Percentiles rank a stretch among this genome's conserved stretches.
Conservation (phyloP, 1,284 basidiomycete genomes). For the Phellinidium pouzarii region DNA sequence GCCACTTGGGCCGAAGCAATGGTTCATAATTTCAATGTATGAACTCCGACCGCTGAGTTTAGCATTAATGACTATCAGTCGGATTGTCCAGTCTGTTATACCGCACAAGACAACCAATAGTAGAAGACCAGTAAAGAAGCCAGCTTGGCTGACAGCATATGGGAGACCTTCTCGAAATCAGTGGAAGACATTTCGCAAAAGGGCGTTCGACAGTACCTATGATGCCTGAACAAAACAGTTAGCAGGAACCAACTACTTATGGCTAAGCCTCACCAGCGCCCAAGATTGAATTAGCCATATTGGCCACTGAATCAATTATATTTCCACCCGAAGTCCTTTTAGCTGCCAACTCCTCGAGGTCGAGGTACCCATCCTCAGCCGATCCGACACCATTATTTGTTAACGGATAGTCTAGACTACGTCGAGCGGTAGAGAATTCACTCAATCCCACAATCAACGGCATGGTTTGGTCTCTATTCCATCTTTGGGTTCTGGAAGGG, state of each 20-base stretch:
- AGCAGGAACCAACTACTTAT: conserved; percentile 6
- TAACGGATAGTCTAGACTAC: conserved; percentile 50
- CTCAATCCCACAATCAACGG: conserved; percentile 73
- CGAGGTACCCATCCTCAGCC: conserved; percentile 35
- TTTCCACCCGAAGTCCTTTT: conserved; percentile 71
- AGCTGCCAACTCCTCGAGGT: conserved; percentile 60
- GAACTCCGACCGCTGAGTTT: conserved; percentile 90
- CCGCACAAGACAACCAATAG: conserved; percentile 77
- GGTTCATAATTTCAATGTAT: conserved; percentile 96
- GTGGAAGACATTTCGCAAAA: not conserved
- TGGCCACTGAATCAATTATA: conserved; percentile 79
- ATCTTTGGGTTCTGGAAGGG: conserved; percentile 28
- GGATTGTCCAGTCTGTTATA: conserved; percentile 97
- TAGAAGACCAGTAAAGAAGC: conserved; percentile 81
- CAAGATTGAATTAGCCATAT: conserved; percentile 96
- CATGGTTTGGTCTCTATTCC: conserved; percentile 48
- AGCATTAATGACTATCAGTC: conserved; percentile 90
- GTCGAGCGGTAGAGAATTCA: conserved; percentile 51
- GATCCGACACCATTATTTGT: conserved; percentile 31
- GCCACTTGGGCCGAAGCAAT: conserved; percentile 86
- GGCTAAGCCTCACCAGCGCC: conserved; percentile 67
- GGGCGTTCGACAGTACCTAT: conserved; percentile 53
- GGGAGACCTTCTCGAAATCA: conserved; percentile 58
- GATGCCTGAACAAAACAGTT: conserved; percentile 48
- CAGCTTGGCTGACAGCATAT: conserved; percentile 89